Conservation (phyloP, 371 early-diverging fungal species). For the Mucor velutinosus region DNA sequence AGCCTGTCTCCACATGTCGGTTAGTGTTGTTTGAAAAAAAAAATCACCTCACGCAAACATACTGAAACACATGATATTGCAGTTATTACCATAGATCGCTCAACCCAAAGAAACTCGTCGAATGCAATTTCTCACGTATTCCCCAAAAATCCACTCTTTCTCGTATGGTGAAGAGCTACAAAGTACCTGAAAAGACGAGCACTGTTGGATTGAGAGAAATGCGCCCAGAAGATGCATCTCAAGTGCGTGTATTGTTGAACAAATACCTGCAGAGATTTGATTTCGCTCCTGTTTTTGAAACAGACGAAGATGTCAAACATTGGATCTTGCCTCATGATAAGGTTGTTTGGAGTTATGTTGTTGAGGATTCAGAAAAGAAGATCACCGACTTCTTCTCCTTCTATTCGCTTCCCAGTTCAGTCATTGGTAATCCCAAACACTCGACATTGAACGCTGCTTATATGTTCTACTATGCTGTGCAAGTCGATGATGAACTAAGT, state of each 20-base stretch:
- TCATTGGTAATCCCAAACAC: slow-evolving; percentile 78
- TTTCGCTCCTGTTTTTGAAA: slow-evolving; percentile 72
- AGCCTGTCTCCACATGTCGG: slow-evolving; percentile 81
- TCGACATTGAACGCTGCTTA: slow-evolving; percentile 88
- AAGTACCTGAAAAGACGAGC: slow-evolving; percentile 64
- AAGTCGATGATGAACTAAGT: slow-evolving; percentile 24
- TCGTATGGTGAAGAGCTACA: slow-evolving; percentile 72
- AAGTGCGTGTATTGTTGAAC: slow-evolving; percentile 75
- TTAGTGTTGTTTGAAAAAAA: slow-evolving; percentile 31
- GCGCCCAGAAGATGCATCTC: slow-evolving; percentile 72
- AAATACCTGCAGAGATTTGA: slow-evolving; percentile 71
- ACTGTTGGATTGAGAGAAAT: slow-evolving; percentile 81
- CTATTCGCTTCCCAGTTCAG: slow-evolving; percentile 90
- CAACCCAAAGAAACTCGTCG: slow-evolving; percentile 92
- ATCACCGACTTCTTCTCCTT: slow-evolving; percentile 91
- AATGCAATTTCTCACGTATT: slow-evolving; percentile 86
- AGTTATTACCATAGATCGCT: slow-evolving; percentile 94
- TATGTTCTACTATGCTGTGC: slow-evolving; percentile 90
- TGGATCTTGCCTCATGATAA: slow-evolving; percentile 85
- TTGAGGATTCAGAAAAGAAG: slow-evolving; percentile 67
- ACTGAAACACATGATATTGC: slow-evolving; percentile 2
- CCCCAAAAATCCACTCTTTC: slow-evolving; percentile 77
- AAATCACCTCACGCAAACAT: neutral
- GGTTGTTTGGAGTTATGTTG: slow-evolving; percentile 93
- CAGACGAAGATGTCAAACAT: slow-evolving; percentile 88